phyloP scores from a whole-genome alignment of 495 filamentous ascomycete species.

The Penicillium soppii region DNA sequence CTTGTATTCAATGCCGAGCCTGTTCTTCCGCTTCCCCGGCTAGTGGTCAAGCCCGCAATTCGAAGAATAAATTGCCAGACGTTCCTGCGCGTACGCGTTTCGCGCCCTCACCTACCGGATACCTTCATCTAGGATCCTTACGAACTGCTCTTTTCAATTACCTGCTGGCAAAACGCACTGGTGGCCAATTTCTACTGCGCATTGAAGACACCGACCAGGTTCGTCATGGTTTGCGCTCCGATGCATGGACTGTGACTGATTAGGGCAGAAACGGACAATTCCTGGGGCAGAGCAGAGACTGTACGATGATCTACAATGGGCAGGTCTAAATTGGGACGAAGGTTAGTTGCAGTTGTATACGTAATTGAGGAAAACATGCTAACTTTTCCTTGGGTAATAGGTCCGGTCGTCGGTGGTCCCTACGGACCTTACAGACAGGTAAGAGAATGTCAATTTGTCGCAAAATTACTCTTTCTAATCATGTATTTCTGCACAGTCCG shows the following conservation, averaged over 20 bases:
- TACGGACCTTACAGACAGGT: slow-evolving; percentile 88
- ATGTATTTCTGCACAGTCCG: slow-evolving; percentile 55
- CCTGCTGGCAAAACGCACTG: slow-evolving; percentile 79
- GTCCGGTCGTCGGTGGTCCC: slow-evolving; percentile 74
- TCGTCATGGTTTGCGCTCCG: slow-evolving; percentile 14
- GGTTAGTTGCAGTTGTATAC: slow-evolving; percentile 39
- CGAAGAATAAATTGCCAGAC: slow-evolving; percentile 48
- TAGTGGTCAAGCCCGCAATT: slow-evolving; percentile 24
- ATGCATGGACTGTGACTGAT: slow-evolving; percentile 28
- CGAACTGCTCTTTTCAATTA: slow-evolving; percentile 93
- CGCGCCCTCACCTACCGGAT: slow-evolving; percentile 92
- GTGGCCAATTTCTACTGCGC: slow-evolving; percentile 88
- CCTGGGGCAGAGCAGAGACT: slow-evolving; percentile 73
- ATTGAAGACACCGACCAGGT: slow-evolving; percentile 97
- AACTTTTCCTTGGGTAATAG: slow-evolving; percentile 36
- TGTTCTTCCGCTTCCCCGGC: slow-evolving; percentile 30
- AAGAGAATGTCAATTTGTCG: slow-evolving; percentile 10
- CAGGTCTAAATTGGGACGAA: slow-evolving; percentile 92
- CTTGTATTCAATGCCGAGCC: slow-evolving; percentile 40
- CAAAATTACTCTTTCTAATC: slow-evolving; percentile 6
- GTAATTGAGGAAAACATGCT: neutral
- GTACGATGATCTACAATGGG: slow-evolving; percentile 80
- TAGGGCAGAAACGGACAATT: slow-evolving; percentile 69
- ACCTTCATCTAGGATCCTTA: slow-evolving; percentile 86
- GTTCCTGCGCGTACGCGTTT: slow-evolving; percentile 85